These are phyloP conservation scores for Pelargonium cotyledonis DNA, from an alignment of 441 rosid species.

Conservation along the genomic window DNA sequence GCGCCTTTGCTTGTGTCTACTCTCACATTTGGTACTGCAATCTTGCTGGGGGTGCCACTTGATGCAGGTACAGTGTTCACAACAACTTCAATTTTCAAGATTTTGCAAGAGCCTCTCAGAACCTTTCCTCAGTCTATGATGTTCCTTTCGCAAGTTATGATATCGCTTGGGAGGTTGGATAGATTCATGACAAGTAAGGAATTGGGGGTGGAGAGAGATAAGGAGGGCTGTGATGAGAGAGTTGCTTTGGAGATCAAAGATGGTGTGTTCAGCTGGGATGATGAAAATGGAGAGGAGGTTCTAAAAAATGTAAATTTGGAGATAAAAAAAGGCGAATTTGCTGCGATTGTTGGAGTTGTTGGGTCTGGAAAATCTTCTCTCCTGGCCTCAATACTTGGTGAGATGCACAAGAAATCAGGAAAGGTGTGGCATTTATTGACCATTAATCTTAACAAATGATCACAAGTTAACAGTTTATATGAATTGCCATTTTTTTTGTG, in stretches of 20 bases:
- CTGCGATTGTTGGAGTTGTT: slow-evolving; percentile 79
- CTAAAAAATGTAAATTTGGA: slow-evolving; percentile 40
- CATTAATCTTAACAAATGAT: slow-evolving; percentile 30
- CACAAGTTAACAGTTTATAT: slow-evolving; percentile 2
- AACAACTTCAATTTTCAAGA: slow-evolving; percentile 69
- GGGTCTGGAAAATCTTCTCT: slow-evolving; percentile 88
- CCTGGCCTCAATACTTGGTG: slow-evolving; percentile 66
- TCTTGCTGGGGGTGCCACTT: slow-evolving; percentile 56
- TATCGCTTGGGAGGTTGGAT: slow-evolving; percentile 75
- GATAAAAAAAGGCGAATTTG: slow-evolving; percentile 44
- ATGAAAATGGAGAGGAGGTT: slow-evolving; percentile 36
- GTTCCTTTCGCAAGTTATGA: slow-evolving; percentile 84
- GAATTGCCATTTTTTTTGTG: background rate
- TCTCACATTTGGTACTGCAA: slow-evolving; percentile 66
- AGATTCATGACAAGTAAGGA: slow-evolving; percentile 71
- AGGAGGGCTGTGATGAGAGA: slow-evolving; percentile 45
- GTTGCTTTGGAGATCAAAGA: slow-evolving; percentile 39
- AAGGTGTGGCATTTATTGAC: slow-evolving; percentile 28
- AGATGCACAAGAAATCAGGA: slow-evolving; percentile 74
- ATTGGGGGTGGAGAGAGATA: slow-evolving; percentile 52
- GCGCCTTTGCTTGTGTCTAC: slow-evolving; percentile 29
- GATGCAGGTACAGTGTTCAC: slow-evolving; percentile 89
- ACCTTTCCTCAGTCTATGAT: slow-evolving; percentile 90
- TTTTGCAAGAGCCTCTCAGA: slow-evolving; percentile 90
- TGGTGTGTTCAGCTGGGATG: slow-evolving; percentile 75